Percentiles rank a stretch among this genome's conserved stretches.
Conservation (phyloP, 768 basidiomycete genomes). For the Botryobasidium botryosum region DNA sequence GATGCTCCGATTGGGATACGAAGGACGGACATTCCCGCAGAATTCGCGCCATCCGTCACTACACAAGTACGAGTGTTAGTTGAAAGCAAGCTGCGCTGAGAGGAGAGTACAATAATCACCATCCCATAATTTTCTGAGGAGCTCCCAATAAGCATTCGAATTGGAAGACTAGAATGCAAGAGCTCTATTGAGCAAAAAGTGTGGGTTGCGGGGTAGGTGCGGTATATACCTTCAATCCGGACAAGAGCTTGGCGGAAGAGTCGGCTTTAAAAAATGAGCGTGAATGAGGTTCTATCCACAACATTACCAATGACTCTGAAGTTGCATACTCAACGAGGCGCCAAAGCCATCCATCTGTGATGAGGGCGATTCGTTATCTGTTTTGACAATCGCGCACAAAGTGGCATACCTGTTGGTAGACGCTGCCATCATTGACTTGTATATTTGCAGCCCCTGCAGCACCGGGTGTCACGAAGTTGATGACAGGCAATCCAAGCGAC, state of each 20-base stretch:
- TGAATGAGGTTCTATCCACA: conserved; percentile 1
- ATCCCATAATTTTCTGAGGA: too few species aligned
- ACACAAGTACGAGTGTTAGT: background rate
- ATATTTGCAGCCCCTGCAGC: conserved; percentile 44
- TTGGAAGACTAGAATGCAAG: conserved; percentile 42
- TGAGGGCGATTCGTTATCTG: too few species aligned
- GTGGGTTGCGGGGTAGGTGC: too few species aligned
- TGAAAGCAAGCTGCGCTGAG: background rate
- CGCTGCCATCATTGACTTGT: conserved; percentile 32
- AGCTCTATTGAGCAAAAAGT: conserved; percentile 31
- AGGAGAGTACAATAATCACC: conserved; percentile 24
- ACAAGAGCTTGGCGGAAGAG: conserved; percentile 44
- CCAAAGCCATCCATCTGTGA: conserved; percentile 6
- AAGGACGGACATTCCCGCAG: conserved; percentile 52
- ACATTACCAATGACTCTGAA: too few species aligned
- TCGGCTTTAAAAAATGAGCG: conserved; percentile 32
- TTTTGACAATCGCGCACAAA: too few species aligned
- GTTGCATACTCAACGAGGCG: conserved; percentile 38
- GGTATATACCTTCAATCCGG: conserved; percentile 41
- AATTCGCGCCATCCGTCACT: conserved; percentile 39
- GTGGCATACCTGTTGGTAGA: too few species aligned
- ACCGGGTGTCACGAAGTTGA: conserved; percentile 44
- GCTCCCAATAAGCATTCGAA: conserved; percentile 40
- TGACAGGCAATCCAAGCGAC: too few species aligned
- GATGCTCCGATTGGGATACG: conserved; percentile 56